A percentile compares a stretch with the other conserved stretches of the same genome.
Conservation (phyloP, 768 basidiomycete genomes). For the Boletus reticuloceps region DNA sequence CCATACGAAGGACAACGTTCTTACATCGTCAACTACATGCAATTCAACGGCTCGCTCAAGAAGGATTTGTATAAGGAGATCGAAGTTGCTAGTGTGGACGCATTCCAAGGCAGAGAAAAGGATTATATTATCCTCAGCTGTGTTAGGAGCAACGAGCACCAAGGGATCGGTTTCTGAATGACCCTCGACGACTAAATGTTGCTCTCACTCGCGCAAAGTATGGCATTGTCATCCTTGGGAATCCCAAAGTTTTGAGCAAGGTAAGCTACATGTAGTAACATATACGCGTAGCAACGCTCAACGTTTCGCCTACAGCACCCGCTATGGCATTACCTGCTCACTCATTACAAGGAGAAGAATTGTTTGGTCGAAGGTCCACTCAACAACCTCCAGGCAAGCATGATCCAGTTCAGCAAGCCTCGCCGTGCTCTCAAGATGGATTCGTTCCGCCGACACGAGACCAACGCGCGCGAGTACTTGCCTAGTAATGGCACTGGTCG, state of each 20-base stretch:
- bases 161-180: constrained; percentile 99
- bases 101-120: constrained; percentile 99
- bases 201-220: constrained; percentile 97
- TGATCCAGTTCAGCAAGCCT: constrained; percentile 99
- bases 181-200: constrained; percentile 94
- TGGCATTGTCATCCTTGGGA: constrained; percentile 98
- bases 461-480: constrained; percentile 81
- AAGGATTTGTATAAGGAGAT: constrained; percentile 99
- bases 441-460: constrained; percentile 91
- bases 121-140: constrained; percentile 99
- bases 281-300: constrained; percentile 10
- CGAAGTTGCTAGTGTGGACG: constrained; percentile 97
- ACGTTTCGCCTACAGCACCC: constrained; percentile 65
- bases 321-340: constrained; percentile 96
- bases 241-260: constrained; percentile 99
- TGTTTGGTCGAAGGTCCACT: constrained; percentile 95
- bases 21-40: constrained; percentile 99
- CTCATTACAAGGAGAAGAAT: constrained; percentile 96
- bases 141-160: constrained; percentile 98
- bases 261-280: constrained; percentile 40
- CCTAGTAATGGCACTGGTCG: constrained; percentile 41
- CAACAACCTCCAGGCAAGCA: constrained; percentile 93
- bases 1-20: constrained; percentile 99
- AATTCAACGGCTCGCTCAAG: constrained; percentile 98
- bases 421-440: constrained; percentile 91